These are phyloP conservation scores for Aspergillus caelatus DNA, from an alignment of 2,329 filamentous ascomycete genomes.

Conservation along the genomic window DNA sequence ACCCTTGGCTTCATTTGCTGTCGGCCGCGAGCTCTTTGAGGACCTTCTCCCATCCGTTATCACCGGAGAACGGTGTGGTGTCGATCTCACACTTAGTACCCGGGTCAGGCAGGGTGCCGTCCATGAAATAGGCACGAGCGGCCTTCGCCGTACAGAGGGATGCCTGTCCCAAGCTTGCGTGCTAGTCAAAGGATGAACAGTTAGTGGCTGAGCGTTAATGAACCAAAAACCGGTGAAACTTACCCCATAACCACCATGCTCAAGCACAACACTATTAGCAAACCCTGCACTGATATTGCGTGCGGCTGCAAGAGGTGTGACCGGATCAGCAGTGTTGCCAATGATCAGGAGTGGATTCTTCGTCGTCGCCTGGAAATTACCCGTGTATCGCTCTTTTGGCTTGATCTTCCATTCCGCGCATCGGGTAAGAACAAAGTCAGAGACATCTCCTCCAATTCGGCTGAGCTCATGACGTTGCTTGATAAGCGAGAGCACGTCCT, in stretches of 20 bases:
- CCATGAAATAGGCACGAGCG: neutral
- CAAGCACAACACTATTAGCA: conserved; percentile 28
- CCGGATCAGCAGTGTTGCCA: conserved; percentile 28
- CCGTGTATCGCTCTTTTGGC: conserved; percentile 27
- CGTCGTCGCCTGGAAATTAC: conserved; percentile 26
- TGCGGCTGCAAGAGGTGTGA: conserved; percentile 28
- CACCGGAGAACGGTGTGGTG: neutral
- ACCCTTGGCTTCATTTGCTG: neutral
- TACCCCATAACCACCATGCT: conserved; percentile 25
- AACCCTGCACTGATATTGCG: conserved; percentile 26
- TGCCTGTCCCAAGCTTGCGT: neutral
- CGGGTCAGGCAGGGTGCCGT: neutral
- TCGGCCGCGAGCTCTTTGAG: neutral
- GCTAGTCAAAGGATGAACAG: neutral
- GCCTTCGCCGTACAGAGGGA: neutral
- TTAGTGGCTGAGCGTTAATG: neutral
- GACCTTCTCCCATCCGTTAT: neutral
- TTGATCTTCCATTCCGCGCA: conserved; percentile 25
- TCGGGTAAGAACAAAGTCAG: conserved; percentile 5
- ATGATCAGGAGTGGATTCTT: conserved; percentile 29
- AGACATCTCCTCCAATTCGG: conserved; percentile 7
- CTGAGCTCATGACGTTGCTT: neutral
- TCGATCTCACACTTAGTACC: neutral
- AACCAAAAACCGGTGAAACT: neutral
- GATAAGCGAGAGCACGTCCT: neutral